Evolutionary conservation across 1,139 yeast genomes (phyloP).

Genomic region (Casaregolazyma lundiana): DNA sequence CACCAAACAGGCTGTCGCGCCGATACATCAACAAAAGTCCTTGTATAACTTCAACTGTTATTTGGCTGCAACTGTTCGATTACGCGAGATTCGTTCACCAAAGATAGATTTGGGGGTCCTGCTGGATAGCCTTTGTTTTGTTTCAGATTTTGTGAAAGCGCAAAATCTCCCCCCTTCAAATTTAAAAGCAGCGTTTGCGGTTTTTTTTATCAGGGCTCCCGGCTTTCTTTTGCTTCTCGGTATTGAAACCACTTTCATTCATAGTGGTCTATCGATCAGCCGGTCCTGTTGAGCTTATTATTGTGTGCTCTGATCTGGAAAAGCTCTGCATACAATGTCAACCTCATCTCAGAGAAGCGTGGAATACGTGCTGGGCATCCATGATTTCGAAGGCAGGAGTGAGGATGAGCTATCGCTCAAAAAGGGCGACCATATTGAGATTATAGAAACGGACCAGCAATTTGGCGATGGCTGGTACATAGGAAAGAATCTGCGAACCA

Average conservation of each 20-base stretch:
- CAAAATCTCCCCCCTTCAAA: neutral
- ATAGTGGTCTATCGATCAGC: too few species aligned
- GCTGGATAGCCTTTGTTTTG: neutral
- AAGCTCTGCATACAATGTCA: neutral
- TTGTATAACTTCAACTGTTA: neutral
- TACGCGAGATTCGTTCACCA: too few species aligned
- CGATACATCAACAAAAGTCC: neutral
- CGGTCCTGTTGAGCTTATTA: too few species aligned
- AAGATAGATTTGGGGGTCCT: neutral
- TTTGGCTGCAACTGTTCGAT: neutral
- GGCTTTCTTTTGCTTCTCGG: neutral
- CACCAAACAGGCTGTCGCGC: neutral
- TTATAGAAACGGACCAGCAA: constrained; percentile 86
- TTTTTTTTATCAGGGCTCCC: neutral
- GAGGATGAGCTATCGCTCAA: constrained; percentile 82
- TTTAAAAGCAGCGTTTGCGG: neutral
- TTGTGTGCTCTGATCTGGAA: neutral
- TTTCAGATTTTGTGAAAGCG: neutral
- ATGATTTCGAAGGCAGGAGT: constrained; percentile 78
- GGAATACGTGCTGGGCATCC: constrained; percentile 53
- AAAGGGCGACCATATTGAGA: constrained; percentile 83
- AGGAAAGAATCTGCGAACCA: constrained; percentile 69
- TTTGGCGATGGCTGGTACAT: constrained; percentile 97
- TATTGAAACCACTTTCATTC: neutral
- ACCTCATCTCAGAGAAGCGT: constrained; percentile 1